Percentiles rank a stretch among this genome's conserved stretches.
These are phyloP conservation scores for Saccharomyces uvarum DNA, from an alignment of 1,139 yeast species.

Conservation along the genomic window DNA sequence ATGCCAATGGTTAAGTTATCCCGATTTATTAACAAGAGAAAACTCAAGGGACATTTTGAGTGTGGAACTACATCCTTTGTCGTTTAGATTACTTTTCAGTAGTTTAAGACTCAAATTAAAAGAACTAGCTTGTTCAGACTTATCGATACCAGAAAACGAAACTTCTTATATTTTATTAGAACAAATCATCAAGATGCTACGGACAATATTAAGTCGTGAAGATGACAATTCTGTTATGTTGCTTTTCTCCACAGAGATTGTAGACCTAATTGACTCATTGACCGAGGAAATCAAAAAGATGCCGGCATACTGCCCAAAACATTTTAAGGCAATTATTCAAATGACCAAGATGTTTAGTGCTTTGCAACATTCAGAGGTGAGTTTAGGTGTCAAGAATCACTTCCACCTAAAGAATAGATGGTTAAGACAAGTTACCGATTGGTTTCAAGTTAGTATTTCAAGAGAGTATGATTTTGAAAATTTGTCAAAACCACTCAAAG, in stretches of 20 bases:
- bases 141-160: slow-evolving; percentile 20
- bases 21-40: slow-evolving; percentile 46
- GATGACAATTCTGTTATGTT: slow-evolving; percentile 32
- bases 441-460: slow-evolving; percentile 54
- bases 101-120: slow-evolving; percentile 18
- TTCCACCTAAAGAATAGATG: slow-evolving; percentile 50
- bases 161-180: slow-evolving; percentile 32
- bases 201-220: slow-evolving; percentile 37
- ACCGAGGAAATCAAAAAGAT: slow-evolving; percentile 35
- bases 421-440: slow-evolving; percentile 53
- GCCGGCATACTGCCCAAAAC: slow-evolving; percentile 33
- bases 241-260: slow-evolving; percentile 36
- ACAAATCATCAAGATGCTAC: slow-evolving; percentile 37
- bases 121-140: slow-evolving; percentile 26
- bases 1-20: slow-evolving; percentile 40
- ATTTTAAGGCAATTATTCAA: slow-evolving; percentile 47
- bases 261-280: slow-evolving; percentile 33
- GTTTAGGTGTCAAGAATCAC: slow-evolving; percentile 48
- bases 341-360: slow-evolving; percentile 49
- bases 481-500: slow-evolving; percentile 29
- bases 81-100: slow-evolving; percentile 36
- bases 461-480: slow-evolving; percentile 32
- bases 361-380: slow-evolving; percentile 41
- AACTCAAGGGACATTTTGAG: slow-evolving; percentile 43
- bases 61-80: slow-evolving; percentile 39